Base-by-base conservation (phyloP, 106 monocot species). In the Dendrobium nobile region DNA sequence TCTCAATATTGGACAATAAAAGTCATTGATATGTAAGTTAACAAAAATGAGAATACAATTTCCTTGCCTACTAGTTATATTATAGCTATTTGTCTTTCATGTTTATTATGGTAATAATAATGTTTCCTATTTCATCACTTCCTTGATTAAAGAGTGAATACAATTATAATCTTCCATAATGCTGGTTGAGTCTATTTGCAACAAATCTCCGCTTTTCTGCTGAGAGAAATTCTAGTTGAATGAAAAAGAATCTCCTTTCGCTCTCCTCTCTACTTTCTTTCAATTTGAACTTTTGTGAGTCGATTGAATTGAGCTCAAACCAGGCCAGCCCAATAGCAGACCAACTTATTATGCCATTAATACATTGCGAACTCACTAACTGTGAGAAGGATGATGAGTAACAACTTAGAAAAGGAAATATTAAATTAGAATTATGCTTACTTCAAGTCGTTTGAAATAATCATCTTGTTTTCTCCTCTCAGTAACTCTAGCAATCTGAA, bases 401-500 rank as follows among this genome's bases (percentile, higher is more conserved):
- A 3, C 33, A 70, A 11, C 15, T 33, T 15, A 2, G 13, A 4
- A 70, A 10, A 56, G 59, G 22, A 85, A 37, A 33, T 37, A 33
- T 56, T 11, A n/a, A 18, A 47, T 37, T 15, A 20, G 40, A 70
- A 33, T 18, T 51, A 40, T 76, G n/a, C 90, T 82, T 89, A 98
- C 98, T 82, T 99, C 95, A 59, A 88, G 77, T 88, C 72, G 79
- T 83, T 89, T 86, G 20, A 87, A 37, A 84, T 92, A 78, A 28
- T 95, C 99, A 81, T 93, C 95, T 27, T 84, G 82, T 75, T 86
- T 95, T 81, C 78, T 91, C 45, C 83, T 84, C 84, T 99, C 93
- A 1, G 41, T 20, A 81, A 85, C 82, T 85, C 88, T 87, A 78
- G 85, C 82, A 87, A 79, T 91, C 97, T 98, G 85, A 48, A 83